phyloP scores from a whole-genome alignment of 805 yeast genomes.

The Wilhelminamyces savonicus region DNA sequence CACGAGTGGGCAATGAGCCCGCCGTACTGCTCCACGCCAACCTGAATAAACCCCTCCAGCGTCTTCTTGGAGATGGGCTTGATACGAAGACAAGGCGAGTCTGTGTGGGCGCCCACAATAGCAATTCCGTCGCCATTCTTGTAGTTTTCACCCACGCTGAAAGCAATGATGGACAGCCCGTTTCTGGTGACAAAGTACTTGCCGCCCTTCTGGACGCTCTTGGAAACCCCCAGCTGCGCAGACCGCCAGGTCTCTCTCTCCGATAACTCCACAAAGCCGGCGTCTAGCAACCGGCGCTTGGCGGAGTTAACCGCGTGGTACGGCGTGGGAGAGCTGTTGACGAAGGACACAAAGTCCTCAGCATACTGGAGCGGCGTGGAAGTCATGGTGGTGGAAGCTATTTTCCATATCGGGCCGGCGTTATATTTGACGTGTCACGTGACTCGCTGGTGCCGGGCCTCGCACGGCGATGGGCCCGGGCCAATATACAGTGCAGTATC shows the following conservation, averaged over 20 bases:
- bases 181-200: slow-evolving; percentile 87
- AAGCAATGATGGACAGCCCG: slow-evolving; percentile 82
- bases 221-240: too few species aligned
- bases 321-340: slow-evolving; percentile 87
- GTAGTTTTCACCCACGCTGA: slow-evolving; percentile 71
- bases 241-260: slow-evolving; percentile 79
- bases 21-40: slow-evolving; percentile 93
- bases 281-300: slow-evolving; percentile 43
- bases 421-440: too few species aligned
- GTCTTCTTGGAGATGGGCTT: slow-evolving; percentile 76
- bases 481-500: too few species aligned
- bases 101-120: slow-evolving; percentile 94
- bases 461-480: too few species aligned
- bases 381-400: too few species aligned
- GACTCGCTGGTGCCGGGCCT: too few species aligned
- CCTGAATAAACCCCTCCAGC: slow-evolving; percentile 73
- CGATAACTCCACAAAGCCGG: slow-evolving; percentile 69
- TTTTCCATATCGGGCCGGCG: too few species aligned
- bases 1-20: slow-evolving; percentile 96
- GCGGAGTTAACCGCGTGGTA: slow-evolving; percentile 81
- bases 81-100: slow-evolving; percentile 82
- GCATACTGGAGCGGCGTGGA: slow-evolving; percentile 29
- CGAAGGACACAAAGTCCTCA: slow-evolving; percentile 64
- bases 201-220: slow-evolving; percentile 38
- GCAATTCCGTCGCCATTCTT: slow-evolving; percentile 76